Base-by-base conservation (phyloP, 495 filamentous ascomycete genomes). In the Talaromyces ruber region DNA sequence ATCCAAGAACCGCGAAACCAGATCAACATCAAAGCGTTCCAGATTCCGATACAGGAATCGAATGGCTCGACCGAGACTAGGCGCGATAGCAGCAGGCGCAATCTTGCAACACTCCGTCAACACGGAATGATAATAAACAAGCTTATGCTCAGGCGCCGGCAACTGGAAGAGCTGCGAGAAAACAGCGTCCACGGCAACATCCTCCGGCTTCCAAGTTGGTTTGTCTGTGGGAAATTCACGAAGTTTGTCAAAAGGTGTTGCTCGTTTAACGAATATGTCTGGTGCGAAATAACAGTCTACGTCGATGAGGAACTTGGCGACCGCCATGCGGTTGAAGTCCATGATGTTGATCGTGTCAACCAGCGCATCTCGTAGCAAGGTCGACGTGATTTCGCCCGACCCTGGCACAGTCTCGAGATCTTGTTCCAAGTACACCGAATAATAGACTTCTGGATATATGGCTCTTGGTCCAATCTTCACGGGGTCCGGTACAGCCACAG, bases 21-120 rank as follows among this genome's bases (percentile, higher is more conserved):
- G 75, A 74, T 99, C 95, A 45, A 95, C 72, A 67, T 99, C 94
- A 77, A 98, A 86, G 3, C 80, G 79, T 64, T 92, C 86, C 6
- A 91, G 72, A 64, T 86, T 89, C 47, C 86, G 83, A 73, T 97
- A 98, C 59, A 97, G 77, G 70, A 88, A 95, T 22, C 94, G 85
- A 66, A 99, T 99, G 14, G 95, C 94, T 71, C 94, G 84, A 21
- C 94, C 94, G 24, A 99, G 75, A 70, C 89, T 93, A 0, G 94
- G 94, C n/a, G 94, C 94, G 60, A 99, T 94, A 9, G 94, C 94
- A 8, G 90, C 92, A 0, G 94, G 93, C 0, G 91, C 92, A 67
- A 97, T 88, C 74, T 96, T 97, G 77, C 95, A 98, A 60, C 88
- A 84, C 75, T 98, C 93, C 0, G 93, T 98, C 32, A 99, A 83